phyloP scores from a whole-genome alignment of 371 early-diverging fungal species.

The Zopfochytrium polystomum region DNA sequence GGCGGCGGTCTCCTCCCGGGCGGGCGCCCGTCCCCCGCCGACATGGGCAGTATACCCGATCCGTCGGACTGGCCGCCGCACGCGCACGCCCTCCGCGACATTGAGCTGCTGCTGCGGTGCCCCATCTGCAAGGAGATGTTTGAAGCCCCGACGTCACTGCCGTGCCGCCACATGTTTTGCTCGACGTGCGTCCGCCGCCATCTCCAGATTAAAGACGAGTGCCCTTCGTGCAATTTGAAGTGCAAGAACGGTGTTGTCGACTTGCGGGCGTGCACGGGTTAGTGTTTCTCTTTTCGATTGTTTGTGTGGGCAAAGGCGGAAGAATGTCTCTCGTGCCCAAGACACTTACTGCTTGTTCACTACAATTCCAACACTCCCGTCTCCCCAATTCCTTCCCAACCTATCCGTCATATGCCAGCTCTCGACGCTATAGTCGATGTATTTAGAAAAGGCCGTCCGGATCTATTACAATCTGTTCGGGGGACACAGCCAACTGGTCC shows the following conservation, averaged over 20 bases:
- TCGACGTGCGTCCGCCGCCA: conserved; percentile 35
- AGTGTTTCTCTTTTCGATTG: no score
- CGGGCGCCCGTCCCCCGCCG: not conserved
- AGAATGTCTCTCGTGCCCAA: no score
- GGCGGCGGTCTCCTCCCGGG: no score
- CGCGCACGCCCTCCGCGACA: not conserved
- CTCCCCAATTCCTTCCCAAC: not conserved
- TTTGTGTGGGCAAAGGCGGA: no score
- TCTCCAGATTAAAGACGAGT: conserved; percentile 18
- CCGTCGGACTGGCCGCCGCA: not conserved
- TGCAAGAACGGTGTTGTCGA: conserved; percentile 10
- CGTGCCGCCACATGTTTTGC: conserved; percentile 39
- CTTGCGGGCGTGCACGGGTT: conserved; percentile 18
- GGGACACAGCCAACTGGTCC: no score
- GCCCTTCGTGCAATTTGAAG: conserved; percentile 25
- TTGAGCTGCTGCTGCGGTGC: conserved; percentile 17
- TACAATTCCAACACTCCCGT: not conserved
- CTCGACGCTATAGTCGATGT: not conserved
- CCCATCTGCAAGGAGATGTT: conserved; percentile 18
- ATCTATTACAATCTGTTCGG: no score
- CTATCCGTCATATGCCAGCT: not conserved
- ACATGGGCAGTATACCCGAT: not conserved
- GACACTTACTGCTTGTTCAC: not conserved
- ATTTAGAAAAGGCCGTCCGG: not conserved
- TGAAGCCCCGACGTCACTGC: conserved; percentile 25